Percentiles rank a stretch among this genome's conserved stretches.
These are phyloP conservation scores for Claviceps fusiformis DNA, from an alignment of 2,329 filamentous ascomycete genomes.

Conservation along the genomic window DNA sequence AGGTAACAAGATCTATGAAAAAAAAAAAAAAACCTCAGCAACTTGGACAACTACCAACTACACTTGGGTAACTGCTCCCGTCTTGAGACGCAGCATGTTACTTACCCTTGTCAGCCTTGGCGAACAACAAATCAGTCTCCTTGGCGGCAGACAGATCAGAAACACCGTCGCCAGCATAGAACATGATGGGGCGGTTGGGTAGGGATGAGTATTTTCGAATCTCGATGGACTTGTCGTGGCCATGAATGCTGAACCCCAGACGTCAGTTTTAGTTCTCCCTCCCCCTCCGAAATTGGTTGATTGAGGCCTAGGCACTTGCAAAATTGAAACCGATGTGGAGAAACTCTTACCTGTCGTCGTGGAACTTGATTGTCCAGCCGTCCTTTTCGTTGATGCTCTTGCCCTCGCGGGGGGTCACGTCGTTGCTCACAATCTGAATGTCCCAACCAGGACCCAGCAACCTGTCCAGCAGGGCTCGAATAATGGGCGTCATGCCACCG, in stretches of 20 bases:
- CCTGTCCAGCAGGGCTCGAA: constrained; percentile 66
- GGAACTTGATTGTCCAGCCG: constrained; percentile 81
- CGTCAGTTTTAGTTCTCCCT: neutral
- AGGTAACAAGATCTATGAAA: constrained; percentile 82
- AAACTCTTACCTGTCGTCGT: constrained; percentile 57
- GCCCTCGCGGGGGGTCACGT: constrained; percentile 48
- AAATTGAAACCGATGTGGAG: too few relatives aligned
- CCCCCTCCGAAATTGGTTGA: too few relatives aligned
- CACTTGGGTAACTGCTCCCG: too few relatives aligned
- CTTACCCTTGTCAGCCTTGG: constrained; percentile 75
- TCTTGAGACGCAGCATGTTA: constrained; percentile 4
- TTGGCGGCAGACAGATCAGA: constrained; percentile 83
- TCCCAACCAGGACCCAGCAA: constrained; percentile 67
- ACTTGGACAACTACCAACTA: too few relatives aligned
- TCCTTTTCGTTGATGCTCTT: constrained; percentile 66
- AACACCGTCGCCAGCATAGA: constrained; percentile 92
- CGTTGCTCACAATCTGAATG: constrained; percentile 84
- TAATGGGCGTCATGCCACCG: constrained; percentile 86
- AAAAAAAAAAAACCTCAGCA: neutral
- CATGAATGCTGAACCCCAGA: constrained; percentile 51
- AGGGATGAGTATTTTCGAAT: constrained; percentile 76
- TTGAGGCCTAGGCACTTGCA: too few relatives aligned
- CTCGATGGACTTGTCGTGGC: constrained; percentile 93
- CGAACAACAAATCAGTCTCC: constrained; percentile 87
- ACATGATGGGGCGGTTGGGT: constrained; percentile 65